Base-by-base conservation (phyloP, 371 early-diverging fungal genomes). In the Funneliformis caledonium region DNA sequence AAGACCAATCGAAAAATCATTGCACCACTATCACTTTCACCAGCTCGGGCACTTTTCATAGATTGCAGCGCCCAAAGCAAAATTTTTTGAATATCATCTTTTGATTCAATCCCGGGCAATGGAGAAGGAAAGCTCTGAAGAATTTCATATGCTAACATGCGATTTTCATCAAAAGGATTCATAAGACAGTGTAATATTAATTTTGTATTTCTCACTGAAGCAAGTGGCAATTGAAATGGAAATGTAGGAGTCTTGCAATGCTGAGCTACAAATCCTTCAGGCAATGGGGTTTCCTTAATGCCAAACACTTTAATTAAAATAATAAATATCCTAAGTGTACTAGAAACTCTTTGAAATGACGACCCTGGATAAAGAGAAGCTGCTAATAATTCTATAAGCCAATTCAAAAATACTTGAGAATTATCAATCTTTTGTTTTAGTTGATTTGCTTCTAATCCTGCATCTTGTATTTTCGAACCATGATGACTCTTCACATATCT, bases 21-120 rank as follows among this genome's bases (percentile, higher is more conserved):
- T 12, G 94, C 94, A 31, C 96, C 97, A 82, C 93, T 91, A 70
- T 95, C 95, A 82, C 95, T 93, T 82, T 96, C 95, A 33, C 91
- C 91, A 7, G 95, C 93, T 37, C 94, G 85, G 2, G 93, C 91
- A 82, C 93, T 94, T 52, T 84, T 87, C 22, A 93, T 87, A 75
- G 89, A 85, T 70, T 86, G 85, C 67, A 94, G 76, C 9, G 92
- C 94, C 87, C 92, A 92, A 82, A 88, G 87, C 4, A 94, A 84
- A 80, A 94, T 81, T 10, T 88, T 81, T 59, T 90, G 88, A 1
- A 89, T 90, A 43, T 86, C 83, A 3, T 83, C 84, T 47, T 80
- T 81, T 2, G 83, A 76, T 37, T 85, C 85, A 42, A 88, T 86
- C 1, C 91, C 91, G 22, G 89, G 88, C 45, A 91, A 85, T 4